Percentiles rank a stretch among this genome's conserved stretches.
phyloP scores from a whole-genome alignment of 805 yeast species.

The Lachancea sp. region DNA sequence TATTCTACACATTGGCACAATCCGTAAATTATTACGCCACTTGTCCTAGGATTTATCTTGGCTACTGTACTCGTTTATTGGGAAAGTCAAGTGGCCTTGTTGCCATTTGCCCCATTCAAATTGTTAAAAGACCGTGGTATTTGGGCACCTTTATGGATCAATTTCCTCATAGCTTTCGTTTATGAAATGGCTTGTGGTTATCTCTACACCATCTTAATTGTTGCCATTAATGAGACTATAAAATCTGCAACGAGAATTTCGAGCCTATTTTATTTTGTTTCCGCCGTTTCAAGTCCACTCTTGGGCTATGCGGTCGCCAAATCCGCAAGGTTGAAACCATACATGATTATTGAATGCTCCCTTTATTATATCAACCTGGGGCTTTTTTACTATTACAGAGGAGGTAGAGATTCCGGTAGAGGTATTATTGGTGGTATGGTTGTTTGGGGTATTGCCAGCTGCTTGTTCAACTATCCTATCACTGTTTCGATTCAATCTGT shows the following conservation, averaged over 20 bases:
- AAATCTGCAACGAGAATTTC: conserved; percentile 56
- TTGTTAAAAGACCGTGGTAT: conserved; percentile 63
- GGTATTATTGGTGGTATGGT: conserved; percentile 51
- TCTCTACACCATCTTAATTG: conserved; percentile 58
- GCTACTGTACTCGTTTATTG: conserved; percentile 52
- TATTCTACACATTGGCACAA: conserved; percentile 45
- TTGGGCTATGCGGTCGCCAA: conserved; percentile 47
- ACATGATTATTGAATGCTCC: conserved; percentile 50
- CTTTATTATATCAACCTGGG: conserved; percentile 61
- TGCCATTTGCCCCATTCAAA: conserved; percentile 58
- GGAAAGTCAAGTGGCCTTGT: conserved; percentile 49
- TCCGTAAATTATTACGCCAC: conserved; percentile 59
- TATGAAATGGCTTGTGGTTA: conserved; percentile 67
- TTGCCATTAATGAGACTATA: conserved; percentile 52
- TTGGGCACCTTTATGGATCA: conserved; percentile 60
- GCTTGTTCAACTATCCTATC: conserved; percentile 59
- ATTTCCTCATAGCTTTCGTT: conserved; percentile 51
- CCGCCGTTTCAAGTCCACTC: conserved; percentile 53
- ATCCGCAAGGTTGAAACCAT: conserved; percentile 49
- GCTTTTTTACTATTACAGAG: conserved; percentile 42
- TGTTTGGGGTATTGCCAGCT: conserved; percentile 64
- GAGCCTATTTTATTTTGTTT: conserved; percentile 55
- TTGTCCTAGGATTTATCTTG: conserved; percentile 57
- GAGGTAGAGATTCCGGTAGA: conserved; percentile 41
- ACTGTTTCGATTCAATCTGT: conserved; percentile 56